Conservation (phyloP, 495 filamentous ascomycete genomes). For the Staphylotrichum tortipilum region DNA sequence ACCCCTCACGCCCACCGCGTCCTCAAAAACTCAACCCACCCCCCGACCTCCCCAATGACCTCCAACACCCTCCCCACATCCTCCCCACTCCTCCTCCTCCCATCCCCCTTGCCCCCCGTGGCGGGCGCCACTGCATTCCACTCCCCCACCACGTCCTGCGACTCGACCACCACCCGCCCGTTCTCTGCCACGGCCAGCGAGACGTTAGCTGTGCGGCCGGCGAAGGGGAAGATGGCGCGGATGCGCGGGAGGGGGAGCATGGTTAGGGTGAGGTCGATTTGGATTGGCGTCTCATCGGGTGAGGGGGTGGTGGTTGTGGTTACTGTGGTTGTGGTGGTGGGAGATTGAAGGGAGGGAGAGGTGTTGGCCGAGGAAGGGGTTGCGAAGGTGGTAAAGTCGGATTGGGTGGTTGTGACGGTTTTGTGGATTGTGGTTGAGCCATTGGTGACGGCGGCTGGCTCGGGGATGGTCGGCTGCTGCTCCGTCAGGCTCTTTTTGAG, state of each 20-base stretch:
- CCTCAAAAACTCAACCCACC: conserved; percentile 48
- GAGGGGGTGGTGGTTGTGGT: neutral
- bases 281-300: conserved; percentile 13
- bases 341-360: neutral
- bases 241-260: conserved; percentile 40
- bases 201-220: conserved; percentile 31
- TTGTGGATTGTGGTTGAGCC: neutral
- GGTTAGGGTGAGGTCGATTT: conserved; percentile 42
- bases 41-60: conserved; percentile 43
- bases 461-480: neutral
- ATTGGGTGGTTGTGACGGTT: conserved; percentile 18
- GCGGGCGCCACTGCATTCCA: conserved; percentile 13
- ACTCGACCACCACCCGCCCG: conserved; percentile 44
- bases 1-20: conserved; percentile 22
- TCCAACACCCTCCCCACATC: conserved; percentile 33
- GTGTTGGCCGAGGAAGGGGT: neutral
- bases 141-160: conserved; percentile 33
- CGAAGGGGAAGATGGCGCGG: conserved; percentile 43
- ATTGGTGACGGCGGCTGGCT: conserved; percentile 1
- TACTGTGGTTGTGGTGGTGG: neutral
- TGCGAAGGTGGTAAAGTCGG: conserved; percentile 32
- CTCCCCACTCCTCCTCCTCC: conserved; percentile 14
- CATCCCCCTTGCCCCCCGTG: no score
- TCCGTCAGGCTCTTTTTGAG: conserved; percentile 51
- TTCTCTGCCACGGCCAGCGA: conserved; percentile 55